Conservation (phyloP, 352 stramenopile genomes). For the Globisporangium spinosum region DNA sequence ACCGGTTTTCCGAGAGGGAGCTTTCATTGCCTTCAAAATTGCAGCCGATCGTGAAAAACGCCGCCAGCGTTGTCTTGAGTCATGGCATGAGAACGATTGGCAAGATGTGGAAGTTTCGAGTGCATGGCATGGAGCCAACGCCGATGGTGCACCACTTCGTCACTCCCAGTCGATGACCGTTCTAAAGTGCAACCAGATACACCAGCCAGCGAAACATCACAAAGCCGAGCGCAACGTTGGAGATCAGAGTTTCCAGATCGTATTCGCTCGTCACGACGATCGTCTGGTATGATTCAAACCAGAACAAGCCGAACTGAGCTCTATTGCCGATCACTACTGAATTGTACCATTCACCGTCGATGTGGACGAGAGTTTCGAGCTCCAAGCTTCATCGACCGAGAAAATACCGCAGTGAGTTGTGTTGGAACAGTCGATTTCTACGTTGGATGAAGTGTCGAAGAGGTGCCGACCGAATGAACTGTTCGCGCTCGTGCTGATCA, state of each 20-base stretch:
- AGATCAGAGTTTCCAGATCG: conserved; percentile 30
- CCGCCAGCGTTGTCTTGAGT: conserved; percentile 18
- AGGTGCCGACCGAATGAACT: conserved; percentile 12
- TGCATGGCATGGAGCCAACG: conserved; percentile 19
- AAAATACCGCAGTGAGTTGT: conserved; percentile 2
- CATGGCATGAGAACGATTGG: conserved; percentile 22
- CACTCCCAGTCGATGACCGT: conserved; percentile 7
- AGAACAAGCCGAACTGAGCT: conserved; percentile 20
- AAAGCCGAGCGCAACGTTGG: conserved; percentile 25
- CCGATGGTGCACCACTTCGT: conserved; percentile 15
- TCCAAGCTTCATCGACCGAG: conserved; percentile 11
- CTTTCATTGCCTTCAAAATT: conserved; percentile 18
- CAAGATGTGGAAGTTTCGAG: conserved; percentile 22
- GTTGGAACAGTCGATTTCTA: conserved; percentile 19
- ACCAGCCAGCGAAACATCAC: conserved; percentile 30
- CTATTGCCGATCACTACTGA: conserved; percentile 24
- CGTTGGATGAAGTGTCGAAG: conserved; percentile 23
- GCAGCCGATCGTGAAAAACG: conserved; percentile 20
- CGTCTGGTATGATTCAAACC: conserved; percentile 1
- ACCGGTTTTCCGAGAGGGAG: conserved; percentile 22
- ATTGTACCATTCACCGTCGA: conserved; percentile 12
- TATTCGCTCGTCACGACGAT: conserved; percentile 24
- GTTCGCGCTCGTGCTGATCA: conserved; percentile 22
- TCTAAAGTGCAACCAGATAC: conserved; percentile 23
- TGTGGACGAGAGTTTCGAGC: conserved; percentile 11